These are phyloP conservation scores for Xerocomus brunneocitrinus DNA, from an alignment of 768 basidiomycete species.

Conservation along the genomic window DNA sequence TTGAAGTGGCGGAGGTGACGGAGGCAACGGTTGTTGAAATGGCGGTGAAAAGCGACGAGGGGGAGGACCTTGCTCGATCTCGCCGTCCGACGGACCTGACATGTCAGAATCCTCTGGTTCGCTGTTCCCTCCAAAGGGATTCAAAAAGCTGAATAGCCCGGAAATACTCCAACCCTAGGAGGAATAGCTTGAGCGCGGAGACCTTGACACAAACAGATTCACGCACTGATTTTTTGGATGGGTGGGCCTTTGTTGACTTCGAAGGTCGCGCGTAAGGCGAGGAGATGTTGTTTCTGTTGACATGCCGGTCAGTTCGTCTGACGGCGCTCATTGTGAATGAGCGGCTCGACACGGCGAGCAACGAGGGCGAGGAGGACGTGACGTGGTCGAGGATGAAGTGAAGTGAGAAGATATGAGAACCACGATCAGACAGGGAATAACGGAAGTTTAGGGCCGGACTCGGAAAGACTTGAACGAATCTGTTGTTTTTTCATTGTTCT, in stretches of 20 bases:
- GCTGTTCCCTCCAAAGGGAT: conserved; percentile 36
- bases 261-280: conserved; percentile 53
- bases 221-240: conserved; percentile 47
- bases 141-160: conserved; percentile 46
- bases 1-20: conserved; percentile 19
- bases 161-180: conserved; percentile 48
- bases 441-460: conserved; percentile 30
- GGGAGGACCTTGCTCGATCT: conserved; percentile 27
- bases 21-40: conserved; percentile 17
- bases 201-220: not conserved
- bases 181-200: conserved; percentile 12
- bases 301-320: conserved; percentile 42
- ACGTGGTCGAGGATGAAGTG: conserved; percentile 10
- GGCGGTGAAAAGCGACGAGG: conserved; percentile 23
- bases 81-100: conserved; percentile 20
- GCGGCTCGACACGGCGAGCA: conserved; percentile 4
- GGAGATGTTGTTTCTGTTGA: conserved; percentile 35
- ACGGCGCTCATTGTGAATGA: conserved; percentile 50
- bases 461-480: conserved; percentile 7
- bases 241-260: conserved; percentile 19
- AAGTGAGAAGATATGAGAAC: conserved; percentile 21
- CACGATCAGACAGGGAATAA: conserved; percentile 18
- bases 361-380: not conserved
- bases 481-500: conserved; percentile 4
- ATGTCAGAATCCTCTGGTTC: conserved; percentile 22